Evolutionary conservation across 2,329 filamentous ascomycete genomes (phyloP), one percentile per base, ranked within the genome.

Genomic region (Basipetospora chlamydospora): DNA sequence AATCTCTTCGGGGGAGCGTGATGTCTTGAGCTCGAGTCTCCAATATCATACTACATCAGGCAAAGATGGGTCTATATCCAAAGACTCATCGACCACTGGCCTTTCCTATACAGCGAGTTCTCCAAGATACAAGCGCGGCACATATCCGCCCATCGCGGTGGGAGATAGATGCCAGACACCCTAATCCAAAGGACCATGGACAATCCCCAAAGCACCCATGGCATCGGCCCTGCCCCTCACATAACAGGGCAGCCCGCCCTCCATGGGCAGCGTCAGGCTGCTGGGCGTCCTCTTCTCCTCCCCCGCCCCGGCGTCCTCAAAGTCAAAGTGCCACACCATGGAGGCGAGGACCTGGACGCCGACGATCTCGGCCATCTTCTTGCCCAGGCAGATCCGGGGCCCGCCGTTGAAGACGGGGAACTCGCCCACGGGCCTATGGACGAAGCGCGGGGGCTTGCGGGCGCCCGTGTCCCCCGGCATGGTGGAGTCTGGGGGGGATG

Each of bases 341-440:
- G 55, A 58, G 3, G 67, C 62, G 44, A 77, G 59, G 7, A 68
- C 64, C 52, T 73, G 70, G 12, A 67, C 63, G 5, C 65, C 71
- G 28, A 78, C 61, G 5, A 64, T 44, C 52, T 78, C 73, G 3
- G 75, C 74, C 73, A 78, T 77, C 45, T 64, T 70, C 57, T 71
- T 74, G 3, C 74, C 74, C 25, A 79, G 52, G 42, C 74, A 79
- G 3, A 61, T 61, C 26, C 74, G 58, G n/a, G 69, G 57, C 0
- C 74, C 74, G 13, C 73, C 74, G 45, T 78, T 76, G 50, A 79
- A 79, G 3, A 78, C 73, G 1, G 70, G 73, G 43, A 68, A 79
- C 49, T 77, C 73, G 12, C 61, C 63, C 2, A 67, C 58, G 36
- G 59, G 60, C 40, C 63, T 46, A 22, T 67, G 21, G 47, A 52